Base-by-base conservation (phyloP, 257 asterid genomes). In the Rauvolfia tetraphylla region DNA sequence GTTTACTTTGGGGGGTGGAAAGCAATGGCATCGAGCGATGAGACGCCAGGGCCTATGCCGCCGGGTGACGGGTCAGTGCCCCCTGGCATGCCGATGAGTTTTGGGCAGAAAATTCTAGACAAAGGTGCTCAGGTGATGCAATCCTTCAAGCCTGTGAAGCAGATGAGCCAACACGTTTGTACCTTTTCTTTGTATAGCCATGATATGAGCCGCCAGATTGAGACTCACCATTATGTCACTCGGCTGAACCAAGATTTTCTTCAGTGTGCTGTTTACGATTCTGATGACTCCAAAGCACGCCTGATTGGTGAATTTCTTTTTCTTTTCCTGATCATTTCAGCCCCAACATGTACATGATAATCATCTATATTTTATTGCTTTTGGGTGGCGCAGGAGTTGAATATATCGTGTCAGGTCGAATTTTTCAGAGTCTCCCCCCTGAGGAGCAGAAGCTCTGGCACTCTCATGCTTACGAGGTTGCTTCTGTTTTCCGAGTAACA, bases 361-460 rank as follows among this genome's bases (percentile, higher is more conserved):
- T 39, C 51, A 51, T 33, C 46, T 48, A 29, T 9, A 2, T 41
- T 31, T 14, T 33, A 10, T 1, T 38, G 22, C 25, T 58, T 34
- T 18, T 7, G 72, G 67, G 23, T 23, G n/a, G 12, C 54, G 34
- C 38, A 91, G 97, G 97, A 27, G 85, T 93, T 69, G 97, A 93
- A 78, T 93, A 92, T 81, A 90, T 93, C 15, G 79, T 92, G n/a
- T 92, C 97, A 4, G 81, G 79, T 56, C 73, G 81, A 2, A 58
- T 92, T 15, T 92, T 93, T 67, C 87, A 87, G 9, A 80, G 88
- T 7, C 88, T 93, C 20, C 82, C 87, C 14, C 85, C 88, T 0
- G 97, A 92, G 59, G 98, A 93, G 73, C 98, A 90, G 79, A 93
- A 81, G 83, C 89, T 93, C 10, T 93, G 98, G 98, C 98, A 92